These are phyloP conservation scores for Astrothelium macrocarpum DNA, from an alignment of 495 filamentous ascomycete genomes.

Conservation along the genomic window DNA sequence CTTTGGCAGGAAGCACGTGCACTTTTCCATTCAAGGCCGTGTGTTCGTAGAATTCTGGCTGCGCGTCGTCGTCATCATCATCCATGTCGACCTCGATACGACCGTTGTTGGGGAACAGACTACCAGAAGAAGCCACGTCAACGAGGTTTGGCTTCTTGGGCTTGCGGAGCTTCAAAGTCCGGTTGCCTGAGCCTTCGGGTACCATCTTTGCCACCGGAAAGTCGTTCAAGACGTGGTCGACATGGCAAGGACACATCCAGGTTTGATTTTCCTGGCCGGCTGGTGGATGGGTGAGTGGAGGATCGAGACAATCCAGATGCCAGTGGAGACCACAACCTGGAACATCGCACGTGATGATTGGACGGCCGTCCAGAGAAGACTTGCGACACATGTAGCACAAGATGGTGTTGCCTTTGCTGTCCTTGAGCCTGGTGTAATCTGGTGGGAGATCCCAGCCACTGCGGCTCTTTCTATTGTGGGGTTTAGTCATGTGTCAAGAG, in stretches of 20 bases:
- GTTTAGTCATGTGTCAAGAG: background rate
- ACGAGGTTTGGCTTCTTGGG: conserved; percentile 43
- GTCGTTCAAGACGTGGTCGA: conserved; percentile 47
- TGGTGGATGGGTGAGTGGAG: conserved; percentile 71
- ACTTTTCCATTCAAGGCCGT: conserved; percentile 44
- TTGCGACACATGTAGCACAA: conserved; percentile 63
- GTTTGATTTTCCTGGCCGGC: conserved; percentile 46
- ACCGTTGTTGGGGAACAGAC: conserved; percentile 65
- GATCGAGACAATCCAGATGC: conserved; percentile 87
- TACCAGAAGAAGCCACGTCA: conserved; percentile 35
- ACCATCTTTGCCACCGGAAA: conserved; percentile 25
- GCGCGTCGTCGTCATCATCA: conserved; percentile 37
- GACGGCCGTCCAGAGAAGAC: conserved; percentile 42
- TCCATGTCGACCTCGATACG: conserved; percentile 67
- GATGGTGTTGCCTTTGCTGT: conserved; percentile 56
- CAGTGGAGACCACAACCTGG: conserved; percentile 63
- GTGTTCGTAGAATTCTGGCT: conserved; percentile 35
- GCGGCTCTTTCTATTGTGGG: conserved; percentile 41
- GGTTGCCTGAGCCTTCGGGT: conserved; percentile 21
- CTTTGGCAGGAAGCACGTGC: conserved; percentile 59
- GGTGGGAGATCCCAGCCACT: conserved; percentile 50
- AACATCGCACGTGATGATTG: conserved; percentile 38
- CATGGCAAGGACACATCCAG: conserved; percentile 86
- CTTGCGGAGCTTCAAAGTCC: conserved; percentile 38
- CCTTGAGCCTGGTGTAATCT: conserved; percentile 55